These are phyloP conservation scores for Mrakia hoshinonis DNA, from an alignment of 768 basidiomycete species.

Conservation along the genomic window DNA sequence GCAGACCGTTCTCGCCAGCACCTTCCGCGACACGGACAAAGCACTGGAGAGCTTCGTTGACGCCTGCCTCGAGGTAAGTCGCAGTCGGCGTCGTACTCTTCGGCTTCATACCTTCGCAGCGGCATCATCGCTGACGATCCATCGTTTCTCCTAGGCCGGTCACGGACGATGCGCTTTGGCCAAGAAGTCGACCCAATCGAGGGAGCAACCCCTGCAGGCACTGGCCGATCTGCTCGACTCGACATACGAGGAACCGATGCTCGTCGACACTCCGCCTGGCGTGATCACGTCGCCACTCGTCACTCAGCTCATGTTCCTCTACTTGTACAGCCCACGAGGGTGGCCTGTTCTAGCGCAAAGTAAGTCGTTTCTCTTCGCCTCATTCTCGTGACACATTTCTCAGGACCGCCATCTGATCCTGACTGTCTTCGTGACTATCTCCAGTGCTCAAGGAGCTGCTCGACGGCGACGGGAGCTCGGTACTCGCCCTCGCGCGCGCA, in stretches of 20 bases:
- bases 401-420: background rate
- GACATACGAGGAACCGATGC: background rate
- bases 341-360: no score
- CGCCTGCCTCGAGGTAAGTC: background rate
- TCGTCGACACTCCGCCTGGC: background rate
- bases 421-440: background rate
- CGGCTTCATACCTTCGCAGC: background rate
- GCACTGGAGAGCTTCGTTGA: background rate
- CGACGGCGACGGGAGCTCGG: background rate
- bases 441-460: background rate
- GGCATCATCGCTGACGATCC: background rate
- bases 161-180: background rate
- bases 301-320: background rate
- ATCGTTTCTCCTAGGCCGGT: background rate
- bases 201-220: background rate
- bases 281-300: background rate
- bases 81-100: no score
- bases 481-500: background rate
- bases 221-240: background rate
- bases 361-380: no score
- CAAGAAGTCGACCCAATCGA: background rate
- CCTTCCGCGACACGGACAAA: background rate
- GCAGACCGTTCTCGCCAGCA: background rate
- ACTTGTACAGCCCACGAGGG: no score
- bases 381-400: no score